Conservation (phyloP, 129 eudicot genomes). For the Artemisia annua region DNA sequence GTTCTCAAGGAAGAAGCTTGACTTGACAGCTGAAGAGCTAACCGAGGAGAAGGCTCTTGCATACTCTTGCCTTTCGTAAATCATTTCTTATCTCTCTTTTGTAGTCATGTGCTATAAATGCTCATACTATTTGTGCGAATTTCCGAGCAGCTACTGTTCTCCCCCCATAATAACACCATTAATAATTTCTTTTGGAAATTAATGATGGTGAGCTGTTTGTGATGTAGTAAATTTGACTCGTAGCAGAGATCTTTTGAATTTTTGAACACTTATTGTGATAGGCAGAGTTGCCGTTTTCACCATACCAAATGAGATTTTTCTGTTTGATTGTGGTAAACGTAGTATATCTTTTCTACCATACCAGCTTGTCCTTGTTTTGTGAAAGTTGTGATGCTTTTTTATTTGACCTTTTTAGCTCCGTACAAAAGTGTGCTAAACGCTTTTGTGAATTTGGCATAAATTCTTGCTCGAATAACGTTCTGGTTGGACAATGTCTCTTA, state of each 20-base stretch:
- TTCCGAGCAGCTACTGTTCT: slow-evolving; percentile 39
- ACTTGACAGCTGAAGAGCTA: slow-evolving; percentile 87
- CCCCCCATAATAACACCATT: slow-evolving; percentile 48
- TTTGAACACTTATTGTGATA: slow-evolving; percentile 18
- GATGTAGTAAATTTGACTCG: slow-evolving; percentile 25
- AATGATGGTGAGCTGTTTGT: slow-evolving; percentile 40
- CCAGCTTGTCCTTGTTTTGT: not conserved
- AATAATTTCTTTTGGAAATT: slow-evolving; percentile 26
- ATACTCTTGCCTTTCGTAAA: slow-evolving; percentile 85
- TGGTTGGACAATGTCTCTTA: too few species aligned
- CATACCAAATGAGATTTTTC: slow-evolving; percentile 3
- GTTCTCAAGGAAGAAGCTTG: slow-evolving; percentile 90
- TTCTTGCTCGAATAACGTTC: too few species aligned
- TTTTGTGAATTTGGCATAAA: too few species aligned
- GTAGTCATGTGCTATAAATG: slow-evolving; percentile 6
- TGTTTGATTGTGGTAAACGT: slow-evolving; percentile 1
- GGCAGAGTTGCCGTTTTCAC: slow-evolving; percentile 30
- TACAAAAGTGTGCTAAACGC: too few species aligned
- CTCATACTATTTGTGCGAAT: slow-evolving; percentile 27
- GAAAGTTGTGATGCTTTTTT: not conserved
- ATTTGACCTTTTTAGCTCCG: not conserved
- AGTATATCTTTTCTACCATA: not conserved
- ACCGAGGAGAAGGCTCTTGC: slow-evolving; percentile 91
- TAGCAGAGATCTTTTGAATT: slow-evolving; percentile 19
- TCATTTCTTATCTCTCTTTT: not conserved